A percentile compares a stretch with the other conserved stretches of the same genome.
phyloP scores from a whole-genome alignment of 2,329 filamentous ascomycete species.

The Cladophialophora immunda region DNA sequence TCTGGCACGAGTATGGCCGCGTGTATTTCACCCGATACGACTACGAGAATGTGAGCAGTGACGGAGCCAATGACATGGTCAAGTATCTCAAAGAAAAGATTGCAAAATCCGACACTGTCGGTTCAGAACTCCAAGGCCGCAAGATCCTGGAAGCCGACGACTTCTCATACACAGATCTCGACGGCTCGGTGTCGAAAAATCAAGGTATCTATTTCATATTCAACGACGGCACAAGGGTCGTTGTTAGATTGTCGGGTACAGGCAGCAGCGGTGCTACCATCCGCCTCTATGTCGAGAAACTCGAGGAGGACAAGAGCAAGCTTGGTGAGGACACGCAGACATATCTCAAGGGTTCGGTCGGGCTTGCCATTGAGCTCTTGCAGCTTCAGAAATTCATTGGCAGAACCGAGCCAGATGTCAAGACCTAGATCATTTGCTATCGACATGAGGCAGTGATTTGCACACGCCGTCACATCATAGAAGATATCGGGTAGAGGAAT shows the following conservation, averaged over 20 bases:
- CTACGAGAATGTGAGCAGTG: conserved; percentile 93
- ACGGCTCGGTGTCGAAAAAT: conserved; percentile 93
- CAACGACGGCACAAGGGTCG: conserved; percentile 91
- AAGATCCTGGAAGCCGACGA: conserved; percentile 91
- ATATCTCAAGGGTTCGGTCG: conserved; percentile 89
- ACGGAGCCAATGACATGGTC: conserved; percentile 90
- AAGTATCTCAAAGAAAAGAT: conserved; percentile 81
- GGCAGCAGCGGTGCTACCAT: conserved; percentile 96
- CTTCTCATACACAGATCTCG: conserved; percentile 98
- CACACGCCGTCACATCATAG: background rate
- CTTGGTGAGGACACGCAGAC: conserved; percentile 88
- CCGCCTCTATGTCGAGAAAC: conserved; percentile 95
- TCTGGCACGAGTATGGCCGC: conserved; percentile 95
- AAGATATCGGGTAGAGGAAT: background rate
- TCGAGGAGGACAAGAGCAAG: conserved; percentile 80
- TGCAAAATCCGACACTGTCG: conserved; percentile 76
- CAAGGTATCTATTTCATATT: conserved; percentile 96
- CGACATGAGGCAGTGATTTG: conserved; percentile 6
- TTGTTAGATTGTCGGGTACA: conserved; percentile 93
- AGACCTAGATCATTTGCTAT: conserved; percentile 70
- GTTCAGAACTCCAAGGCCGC: conserved; percentile 80
- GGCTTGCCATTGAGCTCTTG: conserved; percentile 82
- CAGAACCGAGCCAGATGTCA: conserved; percentile 92
- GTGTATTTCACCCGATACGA: conserved; percentile 99
- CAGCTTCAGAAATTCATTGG: conserved; percentile 95